A percentile compares a stretch with the other conserved stretches of the same genome.
These are phyloP conservation scores for Solanum hybrid DNA, from an alignment of 305 asterid species.

Conservation along the genomic window DNA sequence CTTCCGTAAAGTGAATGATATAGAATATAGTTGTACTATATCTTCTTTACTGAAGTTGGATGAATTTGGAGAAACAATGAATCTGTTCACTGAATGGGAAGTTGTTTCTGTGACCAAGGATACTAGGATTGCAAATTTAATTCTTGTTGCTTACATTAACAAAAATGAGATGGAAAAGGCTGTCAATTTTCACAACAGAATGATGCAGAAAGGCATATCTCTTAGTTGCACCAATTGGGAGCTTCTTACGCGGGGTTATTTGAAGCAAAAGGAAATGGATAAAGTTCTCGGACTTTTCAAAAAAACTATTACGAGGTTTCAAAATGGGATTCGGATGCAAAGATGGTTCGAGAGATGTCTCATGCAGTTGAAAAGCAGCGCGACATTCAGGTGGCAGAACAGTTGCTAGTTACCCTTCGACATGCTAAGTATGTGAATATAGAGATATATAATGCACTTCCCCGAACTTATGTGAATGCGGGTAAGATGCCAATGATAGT, in stretches of 20 bases:
- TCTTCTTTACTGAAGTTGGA: constrained; percentile 54
- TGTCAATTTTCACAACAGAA: constrained; percentile 38
- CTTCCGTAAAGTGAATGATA: constrained; percentile 52
- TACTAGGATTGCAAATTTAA: constrained; percentile 64
- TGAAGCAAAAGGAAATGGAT: constrained; percentile 40
- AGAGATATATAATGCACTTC: constrained; percentile 51
- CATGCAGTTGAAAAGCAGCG: constrained; percentile 47
- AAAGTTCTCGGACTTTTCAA: constrained; percentile 48
- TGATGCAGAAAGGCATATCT: constrained; percentile 30
- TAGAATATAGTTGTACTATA: constrained; percentile 63
- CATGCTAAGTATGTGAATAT: constrained; percentile 41
- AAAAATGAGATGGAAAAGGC: constrained; percentile 51
- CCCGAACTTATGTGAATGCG: constrained; percentile 58
- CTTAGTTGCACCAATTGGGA: constrained; percentile 75
- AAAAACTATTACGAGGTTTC: constrained; percentile 47
- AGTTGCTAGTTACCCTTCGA: constrained; percentile 47
- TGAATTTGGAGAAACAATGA: constrained; percentile 53
- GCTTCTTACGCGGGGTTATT: constrained; percentile 70
- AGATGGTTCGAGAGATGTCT: constrained; percentile 41
- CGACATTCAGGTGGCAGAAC: constrained; percentile 52
- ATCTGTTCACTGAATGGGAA: constrained; percentile 13
- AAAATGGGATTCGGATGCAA: constrained; percentile 64
- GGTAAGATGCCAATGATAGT: constrained; percentile 64
- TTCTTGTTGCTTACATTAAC: constrained; percentile 45
- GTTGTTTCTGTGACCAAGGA: constrained; percentile 24